phyloP scores from a whole-genome alignment of 179 eudicot species.

The Vitellaria paradoxa region DNA sequence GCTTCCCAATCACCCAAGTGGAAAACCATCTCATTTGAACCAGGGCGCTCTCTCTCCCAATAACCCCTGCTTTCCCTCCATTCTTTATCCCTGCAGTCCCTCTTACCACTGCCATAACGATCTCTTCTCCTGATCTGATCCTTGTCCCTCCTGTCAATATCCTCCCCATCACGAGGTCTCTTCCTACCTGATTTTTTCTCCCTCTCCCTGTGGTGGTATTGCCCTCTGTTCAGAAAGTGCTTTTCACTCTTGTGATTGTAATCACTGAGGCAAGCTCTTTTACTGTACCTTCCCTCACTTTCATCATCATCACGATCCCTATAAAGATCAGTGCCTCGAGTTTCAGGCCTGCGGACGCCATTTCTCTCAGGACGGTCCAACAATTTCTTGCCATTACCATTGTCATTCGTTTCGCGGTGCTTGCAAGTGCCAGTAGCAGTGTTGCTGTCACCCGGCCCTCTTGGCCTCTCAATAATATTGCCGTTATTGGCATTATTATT shows the following conservation, averaged over 20 bases:
- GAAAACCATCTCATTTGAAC: conserved; percentile 71
- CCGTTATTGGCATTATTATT: conserved; percentile 7
- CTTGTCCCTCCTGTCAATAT: conserved; percentile 31
- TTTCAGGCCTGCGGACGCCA: conserved; percentile 7
- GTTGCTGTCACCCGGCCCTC: conserved; percentile 16
- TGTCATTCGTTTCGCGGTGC: background rate
- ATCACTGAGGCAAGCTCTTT: conserved; percentile 35
- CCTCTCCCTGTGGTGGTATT: conserved; percentile 13
- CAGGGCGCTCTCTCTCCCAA: conserved; percentile 83
- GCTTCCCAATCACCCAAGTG: conserved; percentile 71
- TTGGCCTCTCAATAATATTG: conserved; percentile 7
- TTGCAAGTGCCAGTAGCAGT: background rate
- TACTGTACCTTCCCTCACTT: conserved; percentile 35
- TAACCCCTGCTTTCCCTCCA: conserved; percentile 73
- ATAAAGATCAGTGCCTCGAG: conserved; percentile 11
- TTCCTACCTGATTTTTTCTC: conserved; percentile 32
- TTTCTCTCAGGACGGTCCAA: conserved; percentile 13
- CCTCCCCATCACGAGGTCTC: conserved; percentile 42
- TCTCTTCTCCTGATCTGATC: conserved; percentile 46
- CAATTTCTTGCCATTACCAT: conserved; percentile 14
- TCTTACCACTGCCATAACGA: conserved; percentile 33
- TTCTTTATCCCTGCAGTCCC: conserved; percentile 52
- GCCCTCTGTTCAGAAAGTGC: conserved; percentile 28
- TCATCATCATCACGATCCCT: conserved; percentile 16
- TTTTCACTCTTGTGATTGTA: conserved; percentile 39